A percentile compares a stretch with the other conserved stretches of the same genome.
Conservation (phyloP, 306 rosid genomes). For the Myrica gale region DNA sequence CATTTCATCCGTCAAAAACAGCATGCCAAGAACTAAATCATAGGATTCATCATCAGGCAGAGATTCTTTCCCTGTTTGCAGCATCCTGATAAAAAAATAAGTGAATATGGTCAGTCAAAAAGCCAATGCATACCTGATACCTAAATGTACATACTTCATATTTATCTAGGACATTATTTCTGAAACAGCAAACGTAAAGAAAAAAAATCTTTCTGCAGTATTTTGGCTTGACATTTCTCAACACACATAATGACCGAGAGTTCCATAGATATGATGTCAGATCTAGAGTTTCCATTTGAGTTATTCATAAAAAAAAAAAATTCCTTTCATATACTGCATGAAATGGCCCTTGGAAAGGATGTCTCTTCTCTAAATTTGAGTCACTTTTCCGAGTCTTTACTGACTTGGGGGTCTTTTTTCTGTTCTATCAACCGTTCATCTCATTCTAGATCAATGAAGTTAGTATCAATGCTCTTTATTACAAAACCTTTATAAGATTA, state of each 20-base stretch:
- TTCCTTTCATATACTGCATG: background rate
- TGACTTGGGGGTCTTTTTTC: too few relatives aligned
- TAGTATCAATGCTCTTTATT: too few relatives aligned
- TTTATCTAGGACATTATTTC: background rate
- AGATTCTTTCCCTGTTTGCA: constrained; percentile 63
- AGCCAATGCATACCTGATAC: background rate
- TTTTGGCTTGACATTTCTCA: background rate
- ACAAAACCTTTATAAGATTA: too few relatives aligned
- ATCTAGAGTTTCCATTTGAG: background rate
- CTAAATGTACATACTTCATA: background rate
- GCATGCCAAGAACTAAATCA: constrained; percentile 71
- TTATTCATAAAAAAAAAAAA: too few relatives aligned
- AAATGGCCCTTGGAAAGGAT: background rate
- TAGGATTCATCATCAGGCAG: constrained; percentile 82
- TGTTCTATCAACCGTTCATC: too few relatives aligned
- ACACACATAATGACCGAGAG: background rate
- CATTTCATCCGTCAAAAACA: constrained; percentile 45
- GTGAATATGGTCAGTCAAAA: constrained; percentile 20
- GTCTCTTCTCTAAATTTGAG: background rate
- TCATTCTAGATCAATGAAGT: too few relatives aligned
- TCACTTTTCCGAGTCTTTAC: too few relatives aligned
- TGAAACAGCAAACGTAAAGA: background rate
- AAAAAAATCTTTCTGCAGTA: background rate
- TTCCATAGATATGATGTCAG: background rate
- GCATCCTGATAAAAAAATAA: constrained; percentile 69